A percentile compares a stretch with the other conserved stretches of the same genome.
phyloP scores from a whole-genome alignment of 2,329 filamentous ascomycete genomes.

The Atkinsonella hypoxylon region DNA sequence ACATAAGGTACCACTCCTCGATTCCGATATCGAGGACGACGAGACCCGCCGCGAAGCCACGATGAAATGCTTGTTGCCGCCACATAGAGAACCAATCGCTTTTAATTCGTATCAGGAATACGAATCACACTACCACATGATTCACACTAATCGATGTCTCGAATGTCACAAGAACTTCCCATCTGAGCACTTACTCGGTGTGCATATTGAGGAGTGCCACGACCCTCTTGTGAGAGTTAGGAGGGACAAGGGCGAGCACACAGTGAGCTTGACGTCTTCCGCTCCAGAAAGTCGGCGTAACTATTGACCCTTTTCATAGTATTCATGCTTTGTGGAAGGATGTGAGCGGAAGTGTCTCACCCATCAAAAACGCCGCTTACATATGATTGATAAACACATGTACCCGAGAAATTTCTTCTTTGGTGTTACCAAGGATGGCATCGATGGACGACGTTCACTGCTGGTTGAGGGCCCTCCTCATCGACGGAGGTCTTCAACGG shows the following conservation, averaged over 20 bases:
- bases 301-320: conserved; percentile 34
- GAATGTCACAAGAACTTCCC: conserved; percentile 85
- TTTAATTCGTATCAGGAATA: conserved; percentile 73
- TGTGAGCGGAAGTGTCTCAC: conserved; percentile 79
- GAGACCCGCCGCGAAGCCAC: conserved; percentile 25
- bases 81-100: conserved; percentile 56
- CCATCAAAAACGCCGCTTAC: conserved; percentile 70
- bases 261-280: conserved; percentile 39
- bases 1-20: conserved; percentile 50
- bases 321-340: conserved; percentile 77
- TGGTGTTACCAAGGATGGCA: conserved; percentile 74
- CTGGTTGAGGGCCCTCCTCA: conserved; percentile 46
- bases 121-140: conserved; percentile 72
- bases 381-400: conserved; percentile 88
- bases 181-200: conserved; percentile 61
- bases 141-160: conserved; percentile 73
- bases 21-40: conserved; percentile 27
- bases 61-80: conserved; percentile 75
- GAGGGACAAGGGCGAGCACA: conserved; percentile 74
- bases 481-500: conserved; percentile 35
- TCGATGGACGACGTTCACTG: conserved; percentile 73
- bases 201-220: conserved; percentile 89
- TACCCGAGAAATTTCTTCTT: conserved; percentile 88
- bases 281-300: background rate
- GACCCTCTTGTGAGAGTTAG: conserved; percentile 64